Conservation (phyloP, 2,329 filamentous ascomycete genomes). For the Dactylellina sp. region DNA sequence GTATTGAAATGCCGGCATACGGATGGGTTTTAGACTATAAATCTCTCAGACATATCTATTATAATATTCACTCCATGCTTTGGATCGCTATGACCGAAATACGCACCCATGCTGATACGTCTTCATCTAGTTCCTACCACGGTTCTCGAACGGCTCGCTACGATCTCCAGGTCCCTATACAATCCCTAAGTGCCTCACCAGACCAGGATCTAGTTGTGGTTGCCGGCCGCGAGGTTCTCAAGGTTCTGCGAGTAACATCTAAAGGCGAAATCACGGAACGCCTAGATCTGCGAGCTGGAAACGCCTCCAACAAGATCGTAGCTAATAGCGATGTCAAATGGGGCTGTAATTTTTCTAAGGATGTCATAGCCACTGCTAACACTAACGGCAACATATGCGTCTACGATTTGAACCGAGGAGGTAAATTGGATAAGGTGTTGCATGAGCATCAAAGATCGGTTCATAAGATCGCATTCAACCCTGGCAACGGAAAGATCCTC, state of each 20-base stretch:
- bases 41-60: constrained; percentile 5
- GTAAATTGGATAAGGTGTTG: constrained; percentile 57
- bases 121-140: constrained; percentile 40
- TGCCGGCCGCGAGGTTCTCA: constrained; percentile 59
- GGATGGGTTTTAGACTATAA: too few relatives aligned
- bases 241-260: constrained; percentile 57
- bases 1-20: too few relatives aligned
- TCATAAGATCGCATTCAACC: constrained; percentile 60
- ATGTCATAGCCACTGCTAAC: constrained; percentile 59
- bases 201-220: constrained; percentile 60
- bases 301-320: constrained; percentile 57
- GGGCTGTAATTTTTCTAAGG: constrained; percentile 57
- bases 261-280: constrained; percentile 58
- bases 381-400: constrained; percentile 61
- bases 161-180: constrained; percentile 57
- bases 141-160: constrained; percentile 58
- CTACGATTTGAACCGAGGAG: constrained; percentile 59
- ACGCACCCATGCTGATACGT: constrained; percentile 22
- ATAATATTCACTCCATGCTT: background rate
- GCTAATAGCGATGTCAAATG: constrained; percentile 60
- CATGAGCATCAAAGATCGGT: constrained; percentile 60
- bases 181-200: constrained; percentile 58
- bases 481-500: constrained; percentile 59
- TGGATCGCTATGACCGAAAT: constrained; percentile 8
- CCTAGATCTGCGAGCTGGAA: constrained; percentile 57